These are phyloP conservation scores for Fusarium foetens DNA, from an alignment of 2,329 filamentous ascomycete genomes.

Conservation along the genomic window DNA sequence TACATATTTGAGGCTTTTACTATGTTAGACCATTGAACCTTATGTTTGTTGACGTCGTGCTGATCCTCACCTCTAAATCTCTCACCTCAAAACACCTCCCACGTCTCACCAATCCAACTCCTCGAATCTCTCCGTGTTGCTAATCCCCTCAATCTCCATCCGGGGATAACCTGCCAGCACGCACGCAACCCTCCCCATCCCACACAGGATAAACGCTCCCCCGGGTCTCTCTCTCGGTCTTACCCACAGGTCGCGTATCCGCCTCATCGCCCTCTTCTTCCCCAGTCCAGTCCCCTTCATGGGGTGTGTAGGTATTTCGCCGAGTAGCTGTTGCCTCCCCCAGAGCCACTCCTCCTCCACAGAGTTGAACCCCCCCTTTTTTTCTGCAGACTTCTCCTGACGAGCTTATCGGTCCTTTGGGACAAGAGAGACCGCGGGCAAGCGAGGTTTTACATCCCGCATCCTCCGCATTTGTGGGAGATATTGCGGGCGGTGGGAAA, in stretches of 20 bases:
- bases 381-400: conserved; percentile 12
- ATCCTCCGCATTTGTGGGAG: conserved; percentile 30
- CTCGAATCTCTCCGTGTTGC: background rate
- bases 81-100: background rate
- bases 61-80: background rate
- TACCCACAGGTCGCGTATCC: conserved; percentile 16
- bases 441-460: conserved; percentile 26
- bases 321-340: conserved; percentile 17
- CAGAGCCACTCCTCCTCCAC: conserved; percentile 31
- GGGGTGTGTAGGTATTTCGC: background rate
- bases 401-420: conserved; percentile 28
- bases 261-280: background rate
- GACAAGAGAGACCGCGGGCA: conserved; percentile 14
- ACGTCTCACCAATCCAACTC: conserved; percentile 10
- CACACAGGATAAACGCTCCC: conserved; percentile 9
- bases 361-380: conserved; percentile 3
- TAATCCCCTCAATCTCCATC: conserved; percentile 25
- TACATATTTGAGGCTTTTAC: background rate
- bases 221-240: conserved; percentile 18
- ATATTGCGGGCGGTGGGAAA: background rate
- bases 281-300: conserved; percentile 6
- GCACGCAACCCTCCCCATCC: background rate
- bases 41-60: background rate
- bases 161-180: conserved; percentile 1
- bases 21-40: background rate